phyloP scores from a whole-genome alignment of 345 rosid species.

The Gossypium sturtianum region DNA sequence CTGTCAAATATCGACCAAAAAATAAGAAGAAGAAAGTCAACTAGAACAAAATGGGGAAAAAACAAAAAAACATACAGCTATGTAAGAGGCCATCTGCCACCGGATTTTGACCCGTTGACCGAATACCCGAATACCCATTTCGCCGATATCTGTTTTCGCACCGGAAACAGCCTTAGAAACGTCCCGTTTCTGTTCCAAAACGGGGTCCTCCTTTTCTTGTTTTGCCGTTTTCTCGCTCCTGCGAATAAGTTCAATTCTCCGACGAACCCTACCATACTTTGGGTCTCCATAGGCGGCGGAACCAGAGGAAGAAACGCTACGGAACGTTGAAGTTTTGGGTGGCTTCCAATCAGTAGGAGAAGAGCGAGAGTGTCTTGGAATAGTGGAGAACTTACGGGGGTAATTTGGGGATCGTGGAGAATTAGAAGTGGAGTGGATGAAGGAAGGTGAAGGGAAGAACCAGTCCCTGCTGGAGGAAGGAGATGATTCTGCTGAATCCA shows the following conservation, averaged over 20 bases:
- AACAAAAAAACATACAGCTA: slow-evolving; percentile 28
- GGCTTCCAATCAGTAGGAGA: slow-evolving; percentile 16
- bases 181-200: slow-evolving; percentile 11
- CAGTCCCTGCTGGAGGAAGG: slow-evolving; percentile 49
- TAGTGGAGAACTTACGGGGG: slow-evolving; percentile 40
- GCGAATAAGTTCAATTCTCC: slow-evolving; percentile 25
- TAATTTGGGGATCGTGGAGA: slow-evolving; percentile 20
- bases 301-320: slow-evolving; percentile 14
- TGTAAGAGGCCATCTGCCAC: slow-evolving; percentile 37
- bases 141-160: slow-evolving; percentile 8
- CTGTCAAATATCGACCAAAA: background rate
- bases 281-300: slow-evolving; percentile 15
- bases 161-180: background rate
- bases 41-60: too few species aligned
- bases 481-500: slow-evolving; percentile 18
- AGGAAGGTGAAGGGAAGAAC: slow-evolving; percentile 61
- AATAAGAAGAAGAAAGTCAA: background rate
- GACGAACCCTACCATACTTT: slow-evolving; percentile 30
- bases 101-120: slow-evolving; percentile 29
- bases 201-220: slow-evolving; percentile 12
- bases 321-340: slow-evolving; percentile 20
- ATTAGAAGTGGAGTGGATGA: slow-evolving; percentile 27
- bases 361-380: slow-evolving; percentile 23
- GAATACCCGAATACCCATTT: slow-evolving; percentile 3
- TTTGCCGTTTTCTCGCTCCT: slow-evolving; percentile 12